These are phyloP conservation scores for Alternaria postmessia DNA, from an alignment of 2,329 filamentous ascomycete genomes.

Conservation along the genomic window DNA sequence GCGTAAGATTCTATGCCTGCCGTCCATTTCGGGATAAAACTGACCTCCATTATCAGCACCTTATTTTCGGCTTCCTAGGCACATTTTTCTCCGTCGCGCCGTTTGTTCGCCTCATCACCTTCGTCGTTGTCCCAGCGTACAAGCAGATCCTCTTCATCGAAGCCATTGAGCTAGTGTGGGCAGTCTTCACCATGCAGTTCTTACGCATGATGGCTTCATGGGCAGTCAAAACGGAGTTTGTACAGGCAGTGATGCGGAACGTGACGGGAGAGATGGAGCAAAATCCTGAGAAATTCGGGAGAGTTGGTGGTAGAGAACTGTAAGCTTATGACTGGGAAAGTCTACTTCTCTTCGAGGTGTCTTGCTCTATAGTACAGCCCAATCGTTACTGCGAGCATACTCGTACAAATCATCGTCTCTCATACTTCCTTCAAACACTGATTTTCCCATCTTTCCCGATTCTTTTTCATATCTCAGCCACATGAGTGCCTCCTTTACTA, in stretches of 20 bases:
- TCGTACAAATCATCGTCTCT: neutral
- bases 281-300: neutral
- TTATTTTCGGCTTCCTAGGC: slow-evolving; percentile 1
- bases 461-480: neutral
- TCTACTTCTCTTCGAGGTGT: neutral
- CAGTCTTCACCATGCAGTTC: slow-evolving; percentile 11
- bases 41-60: slow-evolving; percentile 6
- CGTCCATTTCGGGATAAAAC: neutral
- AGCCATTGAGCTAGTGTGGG: slow-evolving; percentile 7
- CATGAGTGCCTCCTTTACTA: slow-evolving; percentile 1
- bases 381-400: neutral
- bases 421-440: neutral
- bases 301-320: neutral
- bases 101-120: slow-evolving; percentile 14
- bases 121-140: slow-evolving; percentile 20
- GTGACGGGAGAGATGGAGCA: neutral
- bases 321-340: neutral
- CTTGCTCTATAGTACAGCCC: neutral
- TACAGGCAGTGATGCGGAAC: slow-evolving; percentile 14
- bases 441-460: neutral
- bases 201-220: slow-evolving; percentile 14
- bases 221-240: slow-evolving; percentile 19
- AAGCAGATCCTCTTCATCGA: slow-evolving; percentile 25
- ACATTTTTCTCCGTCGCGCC: slow-evolving; percentile 10
- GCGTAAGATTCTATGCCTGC: slow-evolving; percentile 9